Evolutionary conservation across 371 early-diverging fungal genomes (phyloP), one percentile per base, ranked within the genome.

Genomic region (Rhizomucor pusillus): DNA sequence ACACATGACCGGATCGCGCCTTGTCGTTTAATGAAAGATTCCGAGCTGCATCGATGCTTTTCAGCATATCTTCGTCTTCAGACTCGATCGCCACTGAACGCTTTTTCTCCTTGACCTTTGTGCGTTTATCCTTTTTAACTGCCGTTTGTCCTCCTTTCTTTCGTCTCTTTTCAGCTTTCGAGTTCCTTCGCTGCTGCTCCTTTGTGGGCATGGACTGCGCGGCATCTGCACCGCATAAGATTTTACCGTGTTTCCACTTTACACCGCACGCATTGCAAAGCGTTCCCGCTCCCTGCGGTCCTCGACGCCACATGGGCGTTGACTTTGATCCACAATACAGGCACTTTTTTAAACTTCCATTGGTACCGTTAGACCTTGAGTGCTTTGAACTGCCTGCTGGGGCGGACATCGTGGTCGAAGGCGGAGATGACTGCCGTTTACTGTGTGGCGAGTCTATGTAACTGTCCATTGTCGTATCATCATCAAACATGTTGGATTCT

Each of bases 221-320:
- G 24, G 53, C 36, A 18, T 34, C 34, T 13, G 49, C 22, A 41
- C 62, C 67, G 23, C 67, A 67, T 14, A 81, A 53, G 19, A 84
- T 84, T 54, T 87, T 85, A 45, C 86, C 85, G 29, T 84, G 79
- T 40, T 85, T 87, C 86, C 91, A 91, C 63, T 93, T 93, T 16
- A 94, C 88, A 35, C 94, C 92, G 66, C 93, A 94, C 1, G 91
- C 88, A 66, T 93, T 94, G 67, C 94, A 93, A 13, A 94, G 77
- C 3, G 90, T 82, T 16, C 86, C 86, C 41, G 85, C 84, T 18
- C 90, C 90, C 33, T 78, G 78, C 0, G 92, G 91, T 5, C 93
- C 92, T 48, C 91, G 76, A 20, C 94, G 81, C 94, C 95, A 94
- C 75, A 89, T 90, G 19, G 94, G 94, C 2, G 94, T 93, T 10